Evolutionary conservation across 2,329 filamentous ascomycete genomes (phyloP).

Genomic region (Cadophora luteo-olivacea): DNA sequence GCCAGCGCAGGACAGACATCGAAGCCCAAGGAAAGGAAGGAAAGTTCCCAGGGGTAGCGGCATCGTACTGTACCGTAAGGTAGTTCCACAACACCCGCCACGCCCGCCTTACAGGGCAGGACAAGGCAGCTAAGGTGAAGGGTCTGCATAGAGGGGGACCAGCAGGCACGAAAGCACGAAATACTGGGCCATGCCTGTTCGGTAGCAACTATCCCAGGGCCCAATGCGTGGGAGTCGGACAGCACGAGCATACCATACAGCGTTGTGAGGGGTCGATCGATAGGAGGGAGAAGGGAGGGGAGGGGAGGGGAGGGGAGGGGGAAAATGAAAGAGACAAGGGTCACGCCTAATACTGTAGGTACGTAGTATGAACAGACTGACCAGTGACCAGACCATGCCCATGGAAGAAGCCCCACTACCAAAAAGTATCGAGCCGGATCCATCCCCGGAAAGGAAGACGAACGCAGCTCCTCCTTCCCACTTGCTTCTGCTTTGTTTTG

Average conservation of each 20-base stretch:
- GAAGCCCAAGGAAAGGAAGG: neutral
- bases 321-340: neutral
- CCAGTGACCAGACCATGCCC: no score
- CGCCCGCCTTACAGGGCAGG: neutral
- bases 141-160: neutral
- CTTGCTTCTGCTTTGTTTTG: neutral
- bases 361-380: no score
- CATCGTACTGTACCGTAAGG: no score
- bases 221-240: no score
- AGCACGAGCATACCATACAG: neutral
- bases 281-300: neutral
- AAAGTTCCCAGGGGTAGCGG: no score
- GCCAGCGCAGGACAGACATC: neutral
- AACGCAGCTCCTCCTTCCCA: neutral
- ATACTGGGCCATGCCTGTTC: no score
- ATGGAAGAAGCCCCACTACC: neutral
- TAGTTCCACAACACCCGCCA: neutral
- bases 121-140: neutral
- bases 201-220: no score
- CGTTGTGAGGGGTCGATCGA: neutral
- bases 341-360: neutral
- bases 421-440: constrained; percentile 3
- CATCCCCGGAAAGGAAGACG: neutral
- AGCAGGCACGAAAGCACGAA: neutral
- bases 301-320: neutral